A percentile compares a stretch with the other conserved stretches of the same genome.
These are phyloP conservation scores for Juglanconis oblonga DNA, from an alignment of 2,329 filamentous ascomycete species.

Conservation along the genomic window DNA sequence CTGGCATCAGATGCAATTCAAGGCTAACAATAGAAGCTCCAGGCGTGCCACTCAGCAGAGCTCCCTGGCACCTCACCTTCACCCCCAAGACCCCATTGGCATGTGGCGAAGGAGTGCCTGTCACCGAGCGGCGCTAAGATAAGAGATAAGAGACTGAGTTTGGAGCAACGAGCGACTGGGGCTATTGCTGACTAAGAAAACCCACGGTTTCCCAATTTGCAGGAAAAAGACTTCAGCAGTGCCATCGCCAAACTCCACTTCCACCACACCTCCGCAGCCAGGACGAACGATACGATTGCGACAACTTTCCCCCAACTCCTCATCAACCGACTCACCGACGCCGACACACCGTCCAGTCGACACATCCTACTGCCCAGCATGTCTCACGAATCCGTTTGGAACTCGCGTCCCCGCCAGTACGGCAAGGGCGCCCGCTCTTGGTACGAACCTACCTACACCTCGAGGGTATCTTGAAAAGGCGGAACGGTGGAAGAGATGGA, in stretches of 20 bases:
- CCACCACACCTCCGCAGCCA: conserved; percentile 14
- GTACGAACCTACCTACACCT: conserved; percentile 56
- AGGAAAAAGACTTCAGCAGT: conserved; percentile 19
- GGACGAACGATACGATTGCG: conserved; percentile 17
- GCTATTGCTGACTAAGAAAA: conserved; percentile 11
- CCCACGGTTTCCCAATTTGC: conserved; percentile 21
- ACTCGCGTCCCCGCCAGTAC: conserved; percentile 95
- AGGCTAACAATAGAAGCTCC: not conserved
- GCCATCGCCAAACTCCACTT: conserved; percentile 18
- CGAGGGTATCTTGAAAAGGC: not conserved
- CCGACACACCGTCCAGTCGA: conserved; percentile 23
- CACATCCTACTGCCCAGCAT: conserved; percentile 42
- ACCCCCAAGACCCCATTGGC: not conserved
- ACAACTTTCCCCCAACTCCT: conserved; percentile 9
- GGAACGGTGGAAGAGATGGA: not conserved
- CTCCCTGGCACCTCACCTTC: not conserved
- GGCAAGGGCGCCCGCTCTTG: conserved; percentile 93
- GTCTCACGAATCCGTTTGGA: conserved; percentile 95
- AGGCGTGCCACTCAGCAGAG: conserved; percentile 5
- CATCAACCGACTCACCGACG: conserved; percentile 10
- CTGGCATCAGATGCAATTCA: conserved; percentile 4
- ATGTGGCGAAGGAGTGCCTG: not conserved
- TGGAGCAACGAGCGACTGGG: not conserved
- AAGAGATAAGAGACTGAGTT: not conserved
- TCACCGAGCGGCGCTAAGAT: conserved; percentile 7